Conservation (phyloP, 2,329 filamentous ascomycete species). For the Penicillium corylophilum region DNA sequence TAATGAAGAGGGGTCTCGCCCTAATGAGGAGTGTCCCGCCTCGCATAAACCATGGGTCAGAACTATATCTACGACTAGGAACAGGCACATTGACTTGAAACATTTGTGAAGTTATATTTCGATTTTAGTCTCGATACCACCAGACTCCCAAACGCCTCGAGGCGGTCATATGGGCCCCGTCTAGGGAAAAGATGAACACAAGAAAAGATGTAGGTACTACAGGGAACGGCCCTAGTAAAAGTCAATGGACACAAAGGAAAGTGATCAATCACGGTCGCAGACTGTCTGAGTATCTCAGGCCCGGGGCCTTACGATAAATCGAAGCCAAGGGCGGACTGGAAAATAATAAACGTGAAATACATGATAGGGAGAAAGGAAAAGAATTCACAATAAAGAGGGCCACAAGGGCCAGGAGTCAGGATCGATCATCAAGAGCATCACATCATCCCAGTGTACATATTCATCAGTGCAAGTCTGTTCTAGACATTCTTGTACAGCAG, state of each 20-base stretch:
- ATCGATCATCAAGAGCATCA: constrained; percentile 35
- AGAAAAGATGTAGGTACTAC: constrained; percentile 17
- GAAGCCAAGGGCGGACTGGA: not conserved
- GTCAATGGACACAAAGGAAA: constrained; percentile 11
- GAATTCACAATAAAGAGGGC: constrained; percentile 17
- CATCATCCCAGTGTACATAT: constrained; percentile 39
- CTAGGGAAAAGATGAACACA: constrained; percentile 18
- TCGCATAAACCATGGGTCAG: constrained; percentile 12
- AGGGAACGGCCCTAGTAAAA: constrained; percentile 8
- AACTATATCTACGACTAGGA: constrained; percentile 5
- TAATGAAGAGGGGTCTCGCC: not conserved
- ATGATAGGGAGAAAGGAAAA: constrained; percentile 16
- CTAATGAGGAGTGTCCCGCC: not conserved
- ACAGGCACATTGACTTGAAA: not conserved
- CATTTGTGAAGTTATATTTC: not conserved
- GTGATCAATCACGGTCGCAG: not conserved
- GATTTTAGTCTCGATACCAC: constrained; percentile 13
- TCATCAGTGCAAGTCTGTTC: constrained; percentile 20
- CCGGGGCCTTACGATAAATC: not conserved
- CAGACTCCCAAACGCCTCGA: constrained; percentile 23
- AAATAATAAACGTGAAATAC: constrained; percentile 22
- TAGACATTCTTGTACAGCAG: constrained; percentile 73
- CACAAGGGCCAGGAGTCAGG: constrained; percentile 17
- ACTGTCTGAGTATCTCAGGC: not conserved
- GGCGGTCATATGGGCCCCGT: constrained; percentile 12